Evolutionary conservation across 2,329 filamentous ascomycete genomes (phyloP).

Genomic region (Exophiala bonariae): DNA sequence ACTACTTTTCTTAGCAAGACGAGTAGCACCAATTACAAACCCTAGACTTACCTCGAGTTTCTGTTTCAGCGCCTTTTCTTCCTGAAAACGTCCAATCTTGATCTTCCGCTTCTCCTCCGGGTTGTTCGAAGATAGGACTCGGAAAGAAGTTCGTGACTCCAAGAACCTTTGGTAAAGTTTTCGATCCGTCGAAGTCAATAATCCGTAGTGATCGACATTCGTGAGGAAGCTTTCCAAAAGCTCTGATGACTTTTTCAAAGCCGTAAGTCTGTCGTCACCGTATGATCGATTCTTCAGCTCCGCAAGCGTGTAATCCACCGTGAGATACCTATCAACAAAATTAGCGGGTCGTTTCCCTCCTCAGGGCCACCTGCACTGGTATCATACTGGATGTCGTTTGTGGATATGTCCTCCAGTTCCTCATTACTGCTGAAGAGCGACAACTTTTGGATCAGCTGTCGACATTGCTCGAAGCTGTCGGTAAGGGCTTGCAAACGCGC

Average conservation of each 20-base stretch:
- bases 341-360: constrained; percentile 2
- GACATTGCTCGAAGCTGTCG: constrained; percentile 58
- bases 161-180: constrained; percentile 72
- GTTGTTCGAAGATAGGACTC: constrained; percentile 65
- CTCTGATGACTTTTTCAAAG: constrained; percentile 64
- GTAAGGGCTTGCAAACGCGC: constrained; percentile 19
- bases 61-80: constrained; percentile 81
- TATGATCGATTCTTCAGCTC: constrained; percentile 71
- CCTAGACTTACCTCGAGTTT: constrained; percentile 76
- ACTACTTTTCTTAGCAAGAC: constrained; percentile 15
- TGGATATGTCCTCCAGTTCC: constrained; percentile 79
- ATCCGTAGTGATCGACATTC: constrained; percentile 73
- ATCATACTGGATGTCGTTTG: constrained; percentile 73
- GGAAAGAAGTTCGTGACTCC: constrained; percentile 71
- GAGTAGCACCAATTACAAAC: too few relatives aligned
- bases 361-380: neutral
- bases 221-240: constrained; percentile 78
- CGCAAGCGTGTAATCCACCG: constrained; percentile 74
- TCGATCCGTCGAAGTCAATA: constrained; percentile 65
- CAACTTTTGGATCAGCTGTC: constrained; percentile 66
- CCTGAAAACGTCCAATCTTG: constrained; percentile 82
- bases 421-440: constrained; percentile 92
- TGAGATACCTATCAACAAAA: constrained; percentile 60
- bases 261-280: constrained; percentile 62
- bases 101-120: constrained; percentile 71